Conservation (phyloP, 2,329 filamentous ascomycete species). For the Alternaria hordeiaustralica region DNA sequence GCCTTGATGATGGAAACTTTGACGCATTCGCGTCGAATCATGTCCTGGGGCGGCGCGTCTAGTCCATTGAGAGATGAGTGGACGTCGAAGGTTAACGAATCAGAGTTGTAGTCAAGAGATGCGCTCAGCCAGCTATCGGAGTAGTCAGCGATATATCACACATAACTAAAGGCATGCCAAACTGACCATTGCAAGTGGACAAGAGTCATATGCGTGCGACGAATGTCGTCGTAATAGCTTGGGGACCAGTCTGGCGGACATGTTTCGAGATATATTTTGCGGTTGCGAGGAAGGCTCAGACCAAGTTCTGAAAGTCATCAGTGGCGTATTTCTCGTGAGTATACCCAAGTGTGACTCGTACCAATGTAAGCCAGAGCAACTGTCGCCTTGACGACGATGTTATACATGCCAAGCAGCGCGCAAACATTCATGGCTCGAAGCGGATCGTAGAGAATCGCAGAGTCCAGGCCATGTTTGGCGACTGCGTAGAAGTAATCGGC, state of each 20-base stretch:
- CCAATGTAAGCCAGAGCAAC: slow-evolving; percentile 27
- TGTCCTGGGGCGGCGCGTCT: slow-evolving; percentile 3
- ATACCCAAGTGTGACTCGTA: slow-evolving; percentile 1
- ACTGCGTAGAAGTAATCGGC: slow-evolving; percentile 27
- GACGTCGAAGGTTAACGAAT: neutral
- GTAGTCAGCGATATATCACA: neutral
- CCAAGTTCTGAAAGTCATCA: slow-evolving; percentile 18
- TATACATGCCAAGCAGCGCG: slow-evolving; percentile 27
- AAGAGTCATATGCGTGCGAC: slow-evolving; percentile 23
- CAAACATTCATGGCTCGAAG: slow-evolving; percentile 29
- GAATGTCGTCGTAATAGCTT: slow-evolving; percentile 12
- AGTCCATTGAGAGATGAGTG: slow-evolving; percentile 4
- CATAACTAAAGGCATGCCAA: neutral
- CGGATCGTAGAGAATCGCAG: slow-evolving; percentile 20
- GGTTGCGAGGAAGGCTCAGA: slow-evolving; percentile 15
- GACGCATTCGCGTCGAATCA: slow-evolving; percentile 21
- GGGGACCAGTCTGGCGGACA: neutral
- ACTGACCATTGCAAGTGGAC: slow-evolving; percentile 16
- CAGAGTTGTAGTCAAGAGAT: slow-evolving; percentile 18
- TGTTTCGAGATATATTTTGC: slow-evolving; percentile 4
- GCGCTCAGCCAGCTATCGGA: slow-evolving; percentile 22
- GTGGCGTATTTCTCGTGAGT: neutral
- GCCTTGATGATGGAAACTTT: slow-evolving; percentile 29
- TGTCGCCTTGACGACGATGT: slow-evolving; percentile 23
- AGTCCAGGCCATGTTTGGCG: slow-evolving; percentile 23